A percentile compares a stretch with the other conserved stretches of the same genome.
Evolutionary conservation across 768 basidiomycete species (phyloP).

Genomic region (Suillus americanus): DNA sequence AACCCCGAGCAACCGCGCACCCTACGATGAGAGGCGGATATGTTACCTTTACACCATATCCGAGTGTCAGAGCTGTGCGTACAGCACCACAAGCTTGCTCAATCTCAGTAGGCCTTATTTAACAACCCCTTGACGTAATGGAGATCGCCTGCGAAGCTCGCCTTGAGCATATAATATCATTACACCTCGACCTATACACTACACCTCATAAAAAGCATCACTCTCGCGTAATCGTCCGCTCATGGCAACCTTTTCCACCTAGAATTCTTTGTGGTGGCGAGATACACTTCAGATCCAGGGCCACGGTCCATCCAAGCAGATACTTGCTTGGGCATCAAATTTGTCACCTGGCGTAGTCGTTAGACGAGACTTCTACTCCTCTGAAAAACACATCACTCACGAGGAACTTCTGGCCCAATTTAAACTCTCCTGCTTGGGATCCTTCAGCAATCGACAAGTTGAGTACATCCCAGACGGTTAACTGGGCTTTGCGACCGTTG

Average conservation of each 20-base stretch:
- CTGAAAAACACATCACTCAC: slow-evolving; percentile 38
- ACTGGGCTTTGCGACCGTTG: slow-evolving; percentile 61
- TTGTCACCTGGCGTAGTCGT: slow-evolving; percentile 43
- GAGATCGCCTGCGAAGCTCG: neutral
- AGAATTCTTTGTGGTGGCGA: slow-evolving; percentile 66
- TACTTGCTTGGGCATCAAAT: slow-evolving; percentile 65
- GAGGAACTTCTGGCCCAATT: slow-evolving; percentile 64
- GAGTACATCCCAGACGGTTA: slow-evolving; percentile 84
- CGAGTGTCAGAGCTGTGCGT: neutral
- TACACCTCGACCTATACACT: neutral
- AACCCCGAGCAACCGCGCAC: slow-evolving; percentile 55
- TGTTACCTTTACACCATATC: slow-evolving; percentile 5
- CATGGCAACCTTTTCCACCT: slow-evolving; percentile 48
- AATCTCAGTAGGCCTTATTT: neutral
- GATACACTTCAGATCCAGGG: slow-evolving; percentile 65
- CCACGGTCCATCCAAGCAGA: slow-evolving; percentile 70
- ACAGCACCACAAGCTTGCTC: neutral
- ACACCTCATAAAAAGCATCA: neutral
- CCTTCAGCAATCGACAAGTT: slow-evolving; percentile 51
- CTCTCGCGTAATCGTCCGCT: neutral
- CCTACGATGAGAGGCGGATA: neutral
- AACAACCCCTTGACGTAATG: neutral
- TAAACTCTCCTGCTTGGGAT: slow-evolving; percentile 48
- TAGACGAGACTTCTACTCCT: neutral
- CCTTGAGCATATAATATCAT: neutral